Percentiles rank a stretch among this genome's conserved stretches.
These are phyloP conservation scores for Tetracentron sinense DNA, from an alignment of 164 flowering plant species.

Conservation along the genomic window DNA sequence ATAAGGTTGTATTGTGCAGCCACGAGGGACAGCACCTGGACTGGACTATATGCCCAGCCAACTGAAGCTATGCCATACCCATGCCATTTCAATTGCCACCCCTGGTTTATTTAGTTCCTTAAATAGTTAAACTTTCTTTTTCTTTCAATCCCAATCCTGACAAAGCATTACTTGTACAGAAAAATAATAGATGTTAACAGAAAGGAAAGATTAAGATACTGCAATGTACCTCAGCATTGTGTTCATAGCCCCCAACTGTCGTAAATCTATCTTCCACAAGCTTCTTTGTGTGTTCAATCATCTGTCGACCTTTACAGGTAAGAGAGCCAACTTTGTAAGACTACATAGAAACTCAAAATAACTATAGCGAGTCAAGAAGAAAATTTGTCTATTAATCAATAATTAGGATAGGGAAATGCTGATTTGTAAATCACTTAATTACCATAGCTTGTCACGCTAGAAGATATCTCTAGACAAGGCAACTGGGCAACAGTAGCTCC, in stretches of 20 bases:
- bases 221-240: conserved; percentile 78
- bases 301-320: conserved; percentile 75
- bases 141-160: not conserved
- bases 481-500: conserved; percentile 97
- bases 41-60: too few relatives aligned
- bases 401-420: not conserved
- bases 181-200: not conserved
- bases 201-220: not conserved
- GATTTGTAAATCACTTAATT: not conserved
- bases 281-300: conserved; percentile 97
- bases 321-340: not conserved
- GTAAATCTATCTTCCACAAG: conserved; percentile 92
- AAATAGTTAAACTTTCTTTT: not conserved
- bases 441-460: conserved; percentile 99
- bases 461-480: conserved; percentile 96
- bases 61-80: too few relatives aligned
- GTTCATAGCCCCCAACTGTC: conserved; percentile 71
- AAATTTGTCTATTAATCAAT: not conserved
- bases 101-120: too few relatives aligned
- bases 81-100: too few relatives aligned
- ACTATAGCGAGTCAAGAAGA: not conserved
- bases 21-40: too few relatives aligned
- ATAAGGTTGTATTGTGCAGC: too few relatives aligned
- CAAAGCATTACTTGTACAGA: not conserved
- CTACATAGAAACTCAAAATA: conserved; percentile 1